Evolutionary conservation across 192 early-diverging fungal genomes (phyloP), one percentile per base, ranked within the genome.

Genomic region (Jimgerdemannia lactiflua): DNA sequence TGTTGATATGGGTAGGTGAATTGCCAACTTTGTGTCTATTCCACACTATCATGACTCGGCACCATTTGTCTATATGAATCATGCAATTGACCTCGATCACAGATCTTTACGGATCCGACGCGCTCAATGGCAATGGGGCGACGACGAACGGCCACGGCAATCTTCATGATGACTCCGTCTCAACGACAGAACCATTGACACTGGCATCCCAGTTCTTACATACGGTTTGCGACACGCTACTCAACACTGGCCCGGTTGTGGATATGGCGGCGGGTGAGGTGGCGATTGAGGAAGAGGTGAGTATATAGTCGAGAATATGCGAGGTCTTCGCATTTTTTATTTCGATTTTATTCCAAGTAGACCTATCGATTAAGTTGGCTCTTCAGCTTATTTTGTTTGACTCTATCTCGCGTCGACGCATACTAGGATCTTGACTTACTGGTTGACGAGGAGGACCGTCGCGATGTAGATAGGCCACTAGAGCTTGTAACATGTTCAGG

Each of bases 231-330:
- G 96, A 97, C 79, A 88, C 89, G 9, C 77, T 99, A 1, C 74
- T 92, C 17, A 92, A 92, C 72, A 92, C 91, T 0, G 95, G 95
- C 3, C 91, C 95, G 4, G 90, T 96, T 64, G 81, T 87, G 2
- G 92, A 89, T 72, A 87, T 94, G 81, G 91, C 89, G 8, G 83
- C 95, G 40, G 95, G 95, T 18, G 87, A 86, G 68, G 84, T 89
- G 0, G 84, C 85, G 49, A 86, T 54, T 71, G 65, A 73, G n/a
- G 79, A 59, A 14, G 49, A 83, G 43, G 81, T 82, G 69, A 79
- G 65, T 42, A 29, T 29, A 29, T 29, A 29, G 29, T 29, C 29
- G 29, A 29, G 29, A 29, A 29, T 29, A 29, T 29, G 1, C 29
- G 29, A 29, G 29, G 29, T 29, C 29, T 29, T 43, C 70, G 11